Evolutionary conservation across 345 rosid genomes (phyloP).

Genomic region (Clausena lansium): DNA sequence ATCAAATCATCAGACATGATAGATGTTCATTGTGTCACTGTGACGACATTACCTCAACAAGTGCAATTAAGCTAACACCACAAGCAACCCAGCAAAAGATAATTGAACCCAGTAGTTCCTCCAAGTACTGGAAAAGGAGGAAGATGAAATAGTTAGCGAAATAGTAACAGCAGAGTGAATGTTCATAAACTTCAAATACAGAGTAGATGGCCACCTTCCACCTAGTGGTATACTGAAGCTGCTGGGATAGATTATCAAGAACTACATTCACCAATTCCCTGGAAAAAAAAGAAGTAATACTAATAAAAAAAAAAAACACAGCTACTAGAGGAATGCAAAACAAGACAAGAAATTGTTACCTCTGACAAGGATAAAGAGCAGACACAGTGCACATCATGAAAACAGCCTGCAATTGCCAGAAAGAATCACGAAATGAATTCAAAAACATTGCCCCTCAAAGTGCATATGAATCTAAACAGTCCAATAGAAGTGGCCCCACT

Average conservation of each 20-base stretch:
- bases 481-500: background rate
- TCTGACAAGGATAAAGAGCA: constrained; percentile 76
- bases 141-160: constrained; percentile 9
- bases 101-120: constrained; percentile 77
- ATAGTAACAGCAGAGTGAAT: background rate
- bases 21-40: constrained; percentile 8
- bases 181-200: background rate
- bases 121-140: constrained; percentile 65
- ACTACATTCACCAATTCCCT: constrained; percentile 73
- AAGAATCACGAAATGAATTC: constrained; percentile 9
- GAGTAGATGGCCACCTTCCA: constrained; percentile 54
- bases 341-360: constrained; percentile 40
- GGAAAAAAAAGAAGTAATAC: constrained; percentile 24
- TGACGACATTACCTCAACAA: constrained; percentile 70
- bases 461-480: background rate
- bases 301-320: background rate
- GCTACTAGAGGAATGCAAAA: background rate
- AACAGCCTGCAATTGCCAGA: constrained; percentile 62
- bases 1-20: constrained; percentile 9
- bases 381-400: constrained; percentile 83
- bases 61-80: constrained; percentile 82
- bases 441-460: background rate
- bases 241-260: constrained; percentile 68
- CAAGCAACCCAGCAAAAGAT: constrained; percentile 85
- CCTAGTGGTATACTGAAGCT: constrained; percentile 69